phyloP scores from a whole-genome alignment of 179 eudicot genomes.

The Gypsophila paniculata region DNA sequence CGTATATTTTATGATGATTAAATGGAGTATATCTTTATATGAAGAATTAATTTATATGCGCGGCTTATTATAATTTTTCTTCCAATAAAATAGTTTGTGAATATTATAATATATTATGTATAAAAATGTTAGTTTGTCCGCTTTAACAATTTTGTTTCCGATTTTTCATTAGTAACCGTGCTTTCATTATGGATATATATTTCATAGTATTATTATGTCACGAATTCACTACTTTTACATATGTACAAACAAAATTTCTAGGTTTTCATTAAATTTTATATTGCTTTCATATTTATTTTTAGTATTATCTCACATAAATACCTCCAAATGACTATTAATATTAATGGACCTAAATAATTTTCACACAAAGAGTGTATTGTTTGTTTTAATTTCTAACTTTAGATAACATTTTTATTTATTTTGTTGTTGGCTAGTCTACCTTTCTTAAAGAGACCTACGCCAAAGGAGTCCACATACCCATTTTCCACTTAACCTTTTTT shows the following conservation, averaged over 20 bases:
- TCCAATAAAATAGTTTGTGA: too few species aligned
- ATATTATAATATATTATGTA: background rate
- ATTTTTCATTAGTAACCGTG: too few species aligned
- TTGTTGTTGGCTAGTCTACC: conserved; percentile 14
- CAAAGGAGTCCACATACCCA: conserved; percentile 29
- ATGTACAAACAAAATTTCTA: too few species aligned
- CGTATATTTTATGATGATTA: too few species aligned
- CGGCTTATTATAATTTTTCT: too few species aligned
- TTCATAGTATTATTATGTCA: too few species aligned
- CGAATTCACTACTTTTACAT: too few species aligned
- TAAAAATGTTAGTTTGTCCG: background rate
- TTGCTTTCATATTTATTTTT: background rate
- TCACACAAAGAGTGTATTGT: background rate
- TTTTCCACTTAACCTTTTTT: conserved; percentile 17
- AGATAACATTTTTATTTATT: background rate
- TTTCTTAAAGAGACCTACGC: conserved; percentile 22
- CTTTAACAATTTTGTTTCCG: background rate
- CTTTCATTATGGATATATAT: background rate
- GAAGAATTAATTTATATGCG: too few species aligned
- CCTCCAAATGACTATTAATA: background rate
- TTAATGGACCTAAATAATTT: background rate
- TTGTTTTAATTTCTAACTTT: background rate
- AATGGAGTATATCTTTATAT: too few species aligned
- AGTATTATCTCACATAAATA: background rate
- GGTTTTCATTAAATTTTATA: too few species aligned